Base-by-base conservation (phyloP, 2,329 filamentous ascomycete genomes). In the Harringtonia aguacate region DNA sequence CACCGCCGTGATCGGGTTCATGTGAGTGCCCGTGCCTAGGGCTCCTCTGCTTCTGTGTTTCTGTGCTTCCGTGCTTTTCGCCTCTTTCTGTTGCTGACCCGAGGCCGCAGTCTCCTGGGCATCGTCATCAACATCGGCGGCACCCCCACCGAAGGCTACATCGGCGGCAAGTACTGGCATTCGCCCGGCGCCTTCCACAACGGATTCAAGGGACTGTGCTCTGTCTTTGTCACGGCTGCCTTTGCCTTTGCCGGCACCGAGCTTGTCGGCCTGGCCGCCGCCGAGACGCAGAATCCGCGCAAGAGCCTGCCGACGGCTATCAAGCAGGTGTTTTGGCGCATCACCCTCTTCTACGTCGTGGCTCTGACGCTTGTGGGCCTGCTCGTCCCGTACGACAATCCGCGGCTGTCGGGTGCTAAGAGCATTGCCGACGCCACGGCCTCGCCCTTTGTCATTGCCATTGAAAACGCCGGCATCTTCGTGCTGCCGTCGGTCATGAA, bases 261-360 rank as follows among this genome's bases (percentile, higher is more conserved):
- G 58, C 69, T 86, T 12, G 81, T 87, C 39, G 84, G 84, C 43
- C 73, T 89, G 14, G 83, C 84, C 4, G 84, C 84, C 2, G 84
- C 84, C 28, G 84, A 89, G 59, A 84, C 84, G 1, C 77, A 74
- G n/a, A 86, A 87, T 56, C 84, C 84, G 4, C 74, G 82, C 46
- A 86, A 92, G 58, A 85, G 83, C 1, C 70, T 95, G 1, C 89
- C 89, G 0, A 87, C 80, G 0, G 89, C 89, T 13, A 79, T 94
- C 55, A 94, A 94, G 65, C 88, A 94, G 60, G 87, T 95, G 20
- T 95, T 95, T 62, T 95, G 89, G 88, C 82, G 89, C 56, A 94
- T 95, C 57, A 79, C 80, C 4, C 72, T 94, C 45, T 95, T 95
- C 67, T 95, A 95, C 65, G 73, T 95, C 40, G 79, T 94, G 29